Conservation (phyloP, 345 rosid species). For the Salix koriyanagi region DNA sequence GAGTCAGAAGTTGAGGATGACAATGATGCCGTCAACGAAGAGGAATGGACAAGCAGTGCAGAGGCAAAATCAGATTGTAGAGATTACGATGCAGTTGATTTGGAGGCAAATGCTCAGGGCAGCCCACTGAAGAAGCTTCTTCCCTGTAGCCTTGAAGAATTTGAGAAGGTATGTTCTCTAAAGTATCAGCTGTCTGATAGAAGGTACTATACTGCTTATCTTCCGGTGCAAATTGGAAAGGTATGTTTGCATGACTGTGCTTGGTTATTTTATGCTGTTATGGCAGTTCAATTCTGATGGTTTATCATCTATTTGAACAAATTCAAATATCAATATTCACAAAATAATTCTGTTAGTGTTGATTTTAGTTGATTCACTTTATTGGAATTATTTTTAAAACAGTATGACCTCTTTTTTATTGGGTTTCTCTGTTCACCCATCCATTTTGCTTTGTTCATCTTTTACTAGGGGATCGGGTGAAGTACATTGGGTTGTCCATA, state of each 20-base stretch:
- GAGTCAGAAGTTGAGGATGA: slow-evolving; percentile 86
- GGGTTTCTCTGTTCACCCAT: not conserved
- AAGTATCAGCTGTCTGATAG: not conserved
- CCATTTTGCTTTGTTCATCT: not conserved
- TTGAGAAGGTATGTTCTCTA: slow-evolving; percentile 55
- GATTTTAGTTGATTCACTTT: not conserved
- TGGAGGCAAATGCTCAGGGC: slow-evolving; percentile 63
- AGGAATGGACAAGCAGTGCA: slow-evolving; percentile 35
- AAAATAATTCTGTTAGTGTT: not conserved
- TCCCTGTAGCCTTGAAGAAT: slow-evolving; percentile 66
- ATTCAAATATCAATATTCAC: not conserved
- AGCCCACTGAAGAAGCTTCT: slow-evolving; percentile 66
- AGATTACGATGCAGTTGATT: slow-evolving; percentile 62
- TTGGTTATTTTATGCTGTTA: no score
- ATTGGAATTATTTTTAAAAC: not conserved
- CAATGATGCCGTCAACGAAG: slow-evolving; percentile 39
- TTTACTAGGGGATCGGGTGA: slow-evolving; percentile 80
- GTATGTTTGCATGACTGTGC: slow-evolving; percentile 1
- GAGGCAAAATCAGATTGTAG: slow-evolving; percentile 69
- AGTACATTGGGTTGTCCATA: slow-evolving; percentile 62
- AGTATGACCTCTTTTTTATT: not conserved
- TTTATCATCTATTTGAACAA: not conserved
- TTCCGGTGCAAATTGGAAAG: no score
- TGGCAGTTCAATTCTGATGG: no score
- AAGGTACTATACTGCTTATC: not conserved